Percentiles rank a stretch among this genome's conserved stretches.
Conservation (phyloP, 176 grass and related monocot species). For the Oryza meridionalis region DNA sequence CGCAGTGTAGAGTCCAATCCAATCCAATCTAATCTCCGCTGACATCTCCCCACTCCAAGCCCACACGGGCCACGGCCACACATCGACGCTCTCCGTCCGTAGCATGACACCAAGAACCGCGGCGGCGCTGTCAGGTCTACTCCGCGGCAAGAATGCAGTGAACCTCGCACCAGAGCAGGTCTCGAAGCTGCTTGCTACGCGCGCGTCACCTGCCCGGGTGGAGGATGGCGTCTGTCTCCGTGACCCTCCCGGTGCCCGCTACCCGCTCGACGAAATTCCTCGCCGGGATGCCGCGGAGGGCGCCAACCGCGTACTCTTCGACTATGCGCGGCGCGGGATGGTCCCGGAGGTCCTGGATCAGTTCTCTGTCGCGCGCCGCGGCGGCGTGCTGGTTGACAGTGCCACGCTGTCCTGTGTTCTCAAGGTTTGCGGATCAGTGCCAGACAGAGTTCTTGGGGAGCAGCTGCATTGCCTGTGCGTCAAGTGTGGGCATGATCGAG, state of each 20-base stretch:
- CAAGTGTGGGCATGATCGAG: conserved; percentile 36
- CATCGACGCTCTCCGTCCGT: neutral
- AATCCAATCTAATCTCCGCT: neutral
- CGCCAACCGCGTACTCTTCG: conserved; percentile 3
- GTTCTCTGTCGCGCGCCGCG: conserved; percentile 30
- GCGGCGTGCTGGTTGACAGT: neutral
- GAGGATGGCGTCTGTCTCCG: neutral
- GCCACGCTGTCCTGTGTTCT: conserved; percentile 41
- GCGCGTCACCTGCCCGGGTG: neutral
- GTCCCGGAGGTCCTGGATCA: conserved; percentile 27
- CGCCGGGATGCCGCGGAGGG: neutral
- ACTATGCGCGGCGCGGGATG: conserved; percentile 12
- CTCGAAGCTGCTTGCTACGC: neutral
- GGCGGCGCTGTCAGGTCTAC: neutral
- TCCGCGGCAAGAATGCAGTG: neutral
- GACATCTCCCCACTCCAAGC: neutral
- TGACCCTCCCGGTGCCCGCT: neutral
- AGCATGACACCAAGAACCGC: conserved; percentile 25
- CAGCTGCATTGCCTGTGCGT: conserved; percentile 65
- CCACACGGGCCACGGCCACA: neutral
- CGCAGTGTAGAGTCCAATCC: neutral
- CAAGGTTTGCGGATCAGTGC: conserved; percentile 37
- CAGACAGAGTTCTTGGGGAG: conserved; percentile 33
- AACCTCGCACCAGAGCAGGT: neutral
- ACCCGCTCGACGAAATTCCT: conserved; percentile 55